phyloP scores from a whole-genome alignment of 495 filamentous ascomycete species.

The Penicillium cosmopolitanum region DNA sequence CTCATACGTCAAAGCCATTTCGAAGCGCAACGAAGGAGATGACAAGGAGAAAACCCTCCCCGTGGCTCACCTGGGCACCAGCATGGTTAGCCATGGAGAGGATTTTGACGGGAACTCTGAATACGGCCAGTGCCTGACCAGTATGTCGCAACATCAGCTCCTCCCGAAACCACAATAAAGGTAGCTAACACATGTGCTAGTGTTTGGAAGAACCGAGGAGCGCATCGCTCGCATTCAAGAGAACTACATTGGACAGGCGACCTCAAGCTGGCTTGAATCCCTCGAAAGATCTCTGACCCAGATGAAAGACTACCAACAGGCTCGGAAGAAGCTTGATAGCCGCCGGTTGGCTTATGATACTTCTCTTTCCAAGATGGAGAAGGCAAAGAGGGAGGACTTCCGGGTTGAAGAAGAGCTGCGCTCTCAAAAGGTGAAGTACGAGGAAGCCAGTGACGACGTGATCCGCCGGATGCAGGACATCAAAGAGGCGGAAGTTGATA shows the following conservation, averaged over 20 bases:
- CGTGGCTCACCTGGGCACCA: slow-evolving; percentile 77
- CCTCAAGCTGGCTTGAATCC: slow-evolving; percentile 87
- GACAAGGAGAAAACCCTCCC: slow-evolving; percentile 86
- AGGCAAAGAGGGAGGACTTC: slow-evolving; percentile 91
- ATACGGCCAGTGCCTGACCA: slow-evolving; percentile 85
- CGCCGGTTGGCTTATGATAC: slow-evolving; percentile 92
- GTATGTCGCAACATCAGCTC: slow-evolving; percentile 50
- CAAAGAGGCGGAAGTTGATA: slow-evolving; percentile 86
- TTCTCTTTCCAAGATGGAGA: slow-evolving; percentile 88
- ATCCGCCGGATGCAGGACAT: slow-evolving; percentile 94
- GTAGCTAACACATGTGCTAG: slow-evolving; percentile 38
- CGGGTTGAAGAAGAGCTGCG: slow-evolving; percentile 91
- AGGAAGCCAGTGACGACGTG: slow-evolving; percentile 94
- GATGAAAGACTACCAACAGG: slow-evolving; percentile 89
- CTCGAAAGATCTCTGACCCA: slow-evolving; percentile 86
- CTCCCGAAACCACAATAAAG: slow-evolving; percentile 5
- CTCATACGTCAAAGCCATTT: slow-evolving; percentile 86
- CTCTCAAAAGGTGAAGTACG: slow-evolving; percentile 91
- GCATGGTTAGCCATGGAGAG: slow-evolving; percentile 90
- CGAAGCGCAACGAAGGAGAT: slow-evolving; percentile 80
- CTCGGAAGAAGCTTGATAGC: slow-evolving; percentile 93
- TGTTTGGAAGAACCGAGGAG: slow-evolving; percentile 85
- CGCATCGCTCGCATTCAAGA: slow-evolving; percentile 87
- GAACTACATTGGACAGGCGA: slow-evolving; percentile 78
- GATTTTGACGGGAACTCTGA: slow-evolving; percentile 92